Evolutionary conservation across 352 stramenopile genomes (phyloP).

Genomic region (Blastocystis sp.): DNA sequence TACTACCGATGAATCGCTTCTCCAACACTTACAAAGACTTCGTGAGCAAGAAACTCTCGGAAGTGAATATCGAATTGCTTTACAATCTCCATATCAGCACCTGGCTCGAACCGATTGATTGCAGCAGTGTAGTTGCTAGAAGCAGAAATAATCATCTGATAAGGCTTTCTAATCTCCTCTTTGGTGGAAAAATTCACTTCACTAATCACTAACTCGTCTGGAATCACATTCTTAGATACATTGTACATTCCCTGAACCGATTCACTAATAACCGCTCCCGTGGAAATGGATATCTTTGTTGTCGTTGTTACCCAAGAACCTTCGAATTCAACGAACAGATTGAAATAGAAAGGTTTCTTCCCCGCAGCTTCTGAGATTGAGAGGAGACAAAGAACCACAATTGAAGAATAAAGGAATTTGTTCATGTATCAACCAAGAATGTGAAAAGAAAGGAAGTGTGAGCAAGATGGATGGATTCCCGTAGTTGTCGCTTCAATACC

Average conservation of each 20-base stretch:
- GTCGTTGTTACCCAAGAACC: conserved; percentile 19
- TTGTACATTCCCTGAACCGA: conserved; percentile 32
- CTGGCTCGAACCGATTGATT: conserved; percentile 53
- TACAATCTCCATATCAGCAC: conserved; percentile 27
- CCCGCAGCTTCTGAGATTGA: background rate
- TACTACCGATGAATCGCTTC: background rate
- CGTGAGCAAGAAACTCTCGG: background rate
- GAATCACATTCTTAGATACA: conserved; percentile 58
- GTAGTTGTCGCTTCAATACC: background rate
- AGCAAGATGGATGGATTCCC: background rate
- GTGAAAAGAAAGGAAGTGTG: background rate
- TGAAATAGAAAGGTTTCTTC: conserved; percentile 38
- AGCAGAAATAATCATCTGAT: conserved; percentile 34
- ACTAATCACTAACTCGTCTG: conserved; percentile 29
- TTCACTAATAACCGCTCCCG: conserved; percentile 4
- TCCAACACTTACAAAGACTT: conserved; percentile 33
- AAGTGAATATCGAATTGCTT: conserved; percentile 46
- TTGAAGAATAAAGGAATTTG: background rate
- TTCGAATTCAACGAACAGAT: conserved; percentile 34
- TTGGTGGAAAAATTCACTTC: conserved; percentile 15
- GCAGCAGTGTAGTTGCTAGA: conserved; percentile 48
- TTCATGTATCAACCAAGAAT: conserved; percentile 32
- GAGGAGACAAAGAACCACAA: background rate
- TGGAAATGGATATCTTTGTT: conserved; percentile 24
- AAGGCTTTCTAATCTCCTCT: conserved; percentile 45